Percentiles rank a stretch among this genome's conserved stretches.
These are phyloP conservation scores for Alisma plantagoaquatica DNA, from an alignment of 106 monocot species.

Conservation along the genomic window DNA sequence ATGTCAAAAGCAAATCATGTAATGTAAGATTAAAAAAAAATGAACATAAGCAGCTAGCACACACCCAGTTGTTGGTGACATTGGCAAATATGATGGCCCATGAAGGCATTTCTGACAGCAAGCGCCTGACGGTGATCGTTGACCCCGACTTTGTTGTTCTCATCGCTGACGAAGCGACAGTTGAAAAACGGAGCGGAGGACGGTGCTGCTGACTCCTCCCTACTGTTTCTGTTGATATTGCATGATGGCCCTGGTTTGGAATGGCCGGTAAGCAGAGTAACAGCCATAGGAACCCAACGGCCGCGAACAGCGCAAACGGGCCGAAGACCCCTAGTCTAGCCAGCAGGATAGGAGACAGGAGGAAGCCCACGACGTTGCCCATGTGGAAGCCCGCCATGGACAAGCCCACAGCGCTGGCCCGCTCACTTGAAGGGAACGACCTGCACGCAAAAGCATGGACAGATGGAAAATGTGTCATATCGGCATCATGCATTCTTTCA, in stretches of 20 bases:
- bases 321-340: constrained; percentile 43
- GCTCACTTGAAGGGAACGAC: constrained; percentile 74
- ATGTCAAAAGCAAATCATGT: not conserved
- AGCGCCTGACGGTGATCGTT: constrained; percentile 26
- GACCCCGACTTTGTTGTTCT: not conserved
- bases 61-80: constrained; percentile 90
- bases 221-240: constrained; percentile 32
- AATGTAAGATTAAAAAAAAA: not conserved
- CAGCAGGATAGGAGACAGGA: constrained; percentile 58
- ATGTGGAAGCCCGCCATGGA: constrained; percentile 98
- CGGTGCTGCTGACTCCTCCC: constrained; percentile 35
- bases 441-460: too few relatives aligned
- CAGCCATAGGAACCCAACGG: constrained; percentile 51
- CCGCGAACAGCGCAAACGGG: constrained; percentile 50
- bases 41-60: not conserved
- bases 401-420: constrained; percentile 83
- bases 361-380: constrained; percentile 74
- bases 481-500: too few relatives aligned
- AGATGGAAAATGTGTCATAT: too few relatives aligned
- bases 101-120: constrained; percentile 58
- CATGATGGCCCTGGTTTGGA: constrained; percentile 36
- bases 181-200: too few relatives aligned
- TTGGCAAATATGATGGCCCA: constrained; percentile 87
- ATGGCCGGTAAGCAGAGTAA: constrained; percentile 53
- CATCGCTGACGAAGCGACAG: not conserved